Evolutionary conservation across 495 filamentous ascomycete species (phyloP).

Genomic region (Cladorrhinum samala): DNA sequence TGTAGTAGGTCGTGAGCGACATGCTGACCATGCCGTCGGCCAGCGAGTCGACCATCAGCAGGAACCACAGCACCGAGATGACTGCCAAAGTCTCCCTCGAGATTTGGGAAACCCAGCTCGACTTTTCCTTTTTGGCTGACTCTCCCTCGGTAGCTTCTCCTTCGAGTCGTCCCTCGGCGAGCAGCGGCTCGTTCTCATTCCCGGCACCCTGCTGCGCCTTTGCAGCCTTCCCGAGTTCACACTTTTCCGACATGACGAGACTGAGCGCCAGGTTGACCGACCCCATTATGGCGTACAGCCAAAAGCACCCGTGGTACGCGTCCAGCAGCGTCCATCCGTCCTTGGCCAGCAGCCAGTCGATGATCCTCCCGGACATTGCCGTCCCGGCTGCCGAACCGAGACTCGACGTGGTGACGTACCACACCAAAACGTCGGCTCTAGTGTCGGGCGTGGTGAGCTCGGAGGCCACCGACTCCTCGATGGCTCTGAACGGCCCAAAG

Average conservation of each 20-base stretch:
- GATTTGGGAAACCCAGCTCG: conserved; percentile 42
- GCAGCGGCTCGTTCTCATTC: conserved; percentile 11
- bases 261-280: conserved; percentile 27
- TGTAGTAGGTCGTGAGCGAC: conserved; percentile 70
- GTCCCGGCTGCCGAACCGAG: conserved; percentile 28
- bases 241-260: conserved; percentile 27
- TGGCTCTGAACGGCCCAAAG: conserved; percentile 76
- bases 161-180: not conserved
- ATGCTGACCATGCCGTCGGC: conserved; percentile 71
- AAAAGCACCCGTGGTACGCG: conserved; percentile 37
- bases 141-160: too few species aligned
- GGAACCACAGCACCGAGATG: conserved; percentile 63
- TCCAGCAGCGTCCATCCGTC: conserved; percentile 29
- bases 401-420: conserved; percentile 58
- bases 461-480: conserved; percentile 74
- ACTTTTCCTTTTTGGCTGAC: conserved; percentile 5
- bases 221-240: conserved; percentile 27
- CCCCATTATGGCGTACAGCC: conserved; percentile 33
- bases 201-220: conserved; percentile 1
- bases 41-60: conserved; percentile 73
- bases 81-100: conserved; percentile 52
- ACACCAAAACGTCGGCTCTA: conserved; percentile 72
- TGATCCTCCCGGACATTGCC: conserved; percentile 32
- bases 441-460: conserved; percentile 59
- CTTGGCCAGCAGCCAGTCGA: conserved; percentile 27